phyloP scores from a whole-genome alignment of 768 basidiomycete species.

The Cystofilobasidium bisporidii region DNA sequence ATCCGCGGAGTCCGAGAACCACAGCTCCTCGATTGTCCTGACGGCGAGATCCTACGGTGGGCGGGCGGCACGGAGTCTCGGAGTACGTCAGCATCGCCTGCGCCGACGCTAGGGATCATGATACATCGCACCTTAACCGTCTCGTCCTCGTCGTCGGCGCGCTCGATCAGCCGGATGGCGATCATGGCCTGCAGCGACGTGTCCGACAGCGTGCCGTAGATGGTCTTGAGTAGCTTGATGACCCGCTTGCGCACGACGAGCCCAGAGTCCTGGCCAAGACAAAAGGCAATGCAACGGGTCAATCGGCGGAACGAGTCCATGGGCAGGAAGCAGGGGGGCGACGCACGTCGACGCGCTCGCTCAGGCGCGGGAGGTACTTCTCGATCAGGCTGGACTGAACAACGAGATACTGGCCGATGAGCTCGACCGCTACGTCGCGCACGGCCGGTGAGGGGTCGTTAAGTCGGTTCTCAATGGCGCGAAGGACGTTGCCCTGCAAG shows the following conservation, averaged over 20 bases:
- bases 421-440: slow-evolving; percentile 89
- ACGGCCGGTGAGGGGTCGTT: slow-evolving; percentile 87
- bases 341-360: slow-evolving; percentile 79
- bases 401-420: slow-evolving; percentile 95
- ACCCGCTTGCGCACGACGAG: slow-evolving; percentile 88
- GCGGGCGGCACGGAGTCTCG: too few species aligned
- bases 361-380: slow-evolving; percentile 79
- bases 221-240: slow-evolving; percentile 80
- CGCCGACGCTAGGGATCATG: too few species aligned
- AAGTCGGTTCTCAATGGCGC: slow-evolving; percentile 79
- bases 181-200: slow-evolving; percentile 62
- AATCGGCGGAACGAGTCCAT: too few species aligned
- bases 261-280: slow-evolving; percentile 68
- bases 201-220: slow-evolving; percentile 60
- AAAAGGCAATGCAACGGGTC: too few species aligned
- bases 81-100: too few species aligned
- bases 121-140: slow-evolving; percentile 66
- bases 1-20: slow-evolving; percentile 52
- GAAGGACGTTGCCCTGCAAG: slow-evolving; percentile 61
- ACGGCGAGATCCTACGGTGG: slow-evolving; percentile 60
- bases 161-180: slow-evolving; percentile 64
- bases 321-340: neutral
- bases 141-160: slow-evolving; percentile 89
- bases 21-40: slow-evolving; percentile 81
- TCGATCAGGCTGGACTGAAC: slow-evolving; percentile 77